phyloP scores from a whole-genome alignment of 805 yeast genomes.

The Kodamaea neixiangensis region DNA sequence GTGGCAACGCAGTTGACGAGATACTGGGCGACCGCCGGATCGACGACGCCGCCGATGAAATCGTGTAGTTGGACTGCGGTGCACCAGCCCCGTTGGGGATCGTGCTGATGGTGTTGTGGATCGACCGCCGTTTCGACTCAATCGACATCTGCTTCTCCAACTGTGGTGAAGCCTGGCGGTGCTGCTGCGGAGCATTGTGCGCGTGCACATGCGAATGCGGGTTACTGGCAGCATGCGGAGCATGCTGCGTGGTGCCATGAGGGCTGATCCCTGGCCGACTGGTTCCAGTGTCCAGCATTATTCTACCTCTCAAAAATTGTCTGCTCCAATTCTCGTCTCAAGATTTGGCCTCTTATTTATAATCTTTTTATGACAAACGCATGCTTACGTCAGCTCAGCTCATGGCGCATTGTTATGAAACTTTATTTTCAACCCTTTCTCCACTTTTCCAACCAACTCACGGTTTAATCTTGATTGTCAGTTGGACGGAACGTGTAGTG shows the following conservation, averaged over 20 bases:
- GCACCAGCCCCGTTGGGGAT: background rate
- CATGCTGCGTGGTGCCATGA: background rate
- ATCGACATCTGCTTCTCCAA: conserved; percentile 8
- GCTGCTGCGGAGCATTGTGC: background rate
- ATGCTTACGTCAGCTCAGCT: background rate
- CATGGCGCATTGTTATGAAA: background rate
- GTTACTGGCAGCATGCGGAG: background rate
- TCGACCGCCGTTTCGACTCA: conserved; percentile 6
- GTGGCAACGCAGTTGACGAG: conserved; percentile 1
- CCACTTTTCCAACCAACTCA: background rate
- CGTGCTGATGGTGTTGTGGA: conserved; percentile 7
- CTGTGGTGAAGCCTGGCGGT: conserved; percentile 7
- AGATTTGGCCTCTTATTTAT: background rate
- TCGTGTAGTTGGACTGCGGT: conserved; percentile 10
- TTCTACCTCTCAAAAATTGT: background rate
- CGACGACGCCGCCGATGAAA: conserved; percentile 10
- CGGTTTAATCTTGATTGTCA: background rate
- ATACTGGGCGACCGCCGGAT: conserved; percentile 15
- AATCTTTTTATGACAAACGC: background rate
- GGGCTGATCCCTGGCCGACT: background rate
- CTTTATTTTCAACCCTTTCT: conserved; percentile 4
- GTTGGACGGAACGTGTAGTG: background rate
- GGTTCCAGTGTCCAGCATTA: background rate
- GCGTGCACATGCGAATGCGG: background rate
- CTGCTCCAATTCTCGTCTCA: background rate